Conservation (phyloP, 306 rosid species). For the Glycine tomentella region DNA sequence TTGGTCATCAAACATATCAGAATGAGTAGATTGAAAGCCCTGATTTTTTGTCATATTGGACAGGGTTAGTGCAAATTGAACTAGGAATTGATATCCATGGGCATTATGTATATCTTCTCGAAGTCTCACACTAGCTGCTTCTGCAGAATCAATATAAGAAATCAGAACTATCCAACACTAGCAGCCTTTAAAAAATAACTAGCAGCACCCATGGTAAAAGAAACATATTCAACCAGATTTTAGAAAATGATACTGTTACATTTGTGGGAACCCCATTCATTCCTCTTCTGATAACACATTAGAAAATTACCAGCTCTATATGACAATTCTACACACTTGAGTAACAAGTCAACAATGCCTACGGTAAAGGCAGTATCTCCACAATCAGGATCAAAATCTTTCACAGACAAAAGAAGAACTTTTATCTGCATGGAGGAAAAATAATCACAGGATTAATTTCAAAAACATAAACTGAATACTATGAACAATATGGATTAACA, state of each 20-base stretch:
- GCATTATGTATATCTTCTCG: constrained; percentile 98
- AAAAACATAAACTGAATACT: constrained; percentile 31
- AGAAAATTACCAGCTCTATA: constrained; percentile 78
- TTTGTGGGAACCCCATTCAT: constrained; percentile 20
- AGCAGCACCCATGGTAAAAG: constrained; percentile 34
- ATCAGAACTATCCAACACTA: constrained; percentile 49
- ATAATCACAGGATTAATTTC: constrained; percentile 38
- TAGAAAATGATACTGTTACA: constrained; percentile 27
- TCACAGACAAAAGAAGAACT: constrained; percentile 88
- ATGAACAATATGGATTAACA: constrained; percentile 11
- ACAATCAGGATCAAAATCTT: constrained; percentile 85
- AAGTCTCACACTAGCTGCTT: constrained; percentile 82
- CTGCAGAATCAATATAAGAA: constrained; percentile 63
- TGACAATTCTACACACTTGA: constrained; percentile 94
- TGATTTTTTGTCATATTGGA: constrained; percentile 66
- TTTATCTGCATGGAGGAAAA: constrained; percentile 76
- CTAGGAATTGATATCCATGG: constrained; percentile 98
- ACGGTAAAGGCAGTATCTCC: constrained; percentile 97
- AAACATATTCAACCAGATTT: constrained; percentile 35
- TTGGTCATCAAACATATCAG: constrained; percentile 54
- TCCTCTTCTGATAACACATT: constrained; percentile 23
- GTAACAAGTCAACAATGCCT: constrained; percentile 96
- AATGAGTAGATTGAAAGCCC: constrained; percentile 68
- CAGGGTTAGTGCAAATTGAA: constrained; percentile 89
- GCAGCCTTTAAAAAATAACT: constrained; percentile 31